Percentiles rank a stretch among this genome's conserved stretches.
These are phyloP conservation scores for Nakazawaea holstii DNA, from an alignment of 805 yeast species.

Conservation along the genomic window DNA sequence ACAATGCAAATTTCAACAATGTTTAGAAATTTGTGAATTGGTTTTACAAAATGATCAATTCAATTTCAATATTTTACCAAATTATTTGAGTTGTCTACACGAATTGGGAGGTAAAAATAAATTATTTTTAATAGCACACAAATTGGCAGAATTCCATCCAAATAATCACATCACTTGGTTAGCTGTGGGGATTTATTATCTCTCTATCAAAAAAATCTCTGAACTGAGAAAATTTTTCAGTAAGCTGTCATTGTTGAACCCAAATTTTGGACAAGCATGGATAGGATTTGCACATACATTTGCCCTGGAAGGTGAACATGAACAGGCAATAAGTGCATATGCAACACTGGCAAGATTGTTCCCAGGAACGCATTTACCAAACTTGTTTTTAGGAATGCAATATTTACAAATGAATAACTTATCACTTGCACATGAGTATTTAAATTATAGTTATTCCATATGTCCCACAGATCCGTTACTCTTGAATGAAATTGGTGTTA, in stretches of 20 bases:
- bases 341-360: conserved; percentile 92
- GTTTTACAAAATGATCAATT: conserved; percentile 57
- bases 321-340: conserved; percentile 95
- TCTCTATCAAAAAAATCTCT: conserved; percentile 61
- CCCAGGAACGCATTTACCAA: conserved; percentile 87
- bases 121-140: conserved; percentile 75
- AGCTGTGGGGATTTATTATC: conserved; percentile 86
- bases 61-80: conserved; percentile 68
- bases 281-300: conserved; percentile 97
- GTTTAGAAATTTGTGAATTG: conserved; percentile 67
- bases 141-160: conserved; percentile 80
- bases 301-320: conserved; percentile 98
- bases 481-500: conserved; percentile 89
- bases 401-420: conserved; percentile 83
- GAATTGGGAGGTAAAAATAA: conserved; percentile 82
- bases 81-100: conserved; percentile 75
- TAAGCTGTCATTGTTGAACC: conserved; percentile 81
- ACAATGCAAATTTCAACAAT: conserved; percentile 74
- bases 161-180: conserved; percentile 82
- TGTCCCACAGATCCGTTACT: conserved; percentile 85
- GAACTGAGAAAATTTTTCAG: conserved; percentile 88
- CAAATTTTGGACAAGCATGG: conserved; percentile 95
- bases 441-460: conserved; percentile 65
- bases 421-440: conserved; percentile 80
- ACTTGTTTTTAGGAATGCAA: conserved; percentile 92